Base-by-base conservation (phyloP, 768 basidiomycete genomes). In the Boletus subparvulus region DNA sequence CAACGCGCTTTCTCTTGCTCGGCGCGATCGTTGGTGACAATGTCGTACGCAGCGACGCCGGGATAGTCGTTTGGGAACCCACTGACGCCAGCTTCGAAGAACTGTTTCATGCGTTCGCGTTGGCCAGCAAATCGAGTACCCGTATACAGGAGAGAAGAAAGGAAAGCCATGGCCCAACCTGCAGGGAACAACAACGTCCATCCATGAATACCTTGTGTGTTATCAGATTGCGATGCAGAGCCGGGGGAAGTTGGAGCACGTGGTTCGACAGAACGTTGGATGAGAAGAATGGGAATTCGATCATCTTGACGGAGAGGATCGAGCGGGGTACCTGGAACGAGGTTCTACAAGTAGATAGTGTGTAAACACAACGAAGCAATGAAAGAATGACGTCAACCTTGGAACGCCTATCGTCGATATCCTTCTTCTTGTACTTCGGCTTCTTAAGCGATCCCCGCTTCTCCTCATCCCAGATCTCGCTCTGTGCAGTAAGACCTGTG, bases 111-210 rank as follows among this genome's bases (percentile, higher is more conserved):
- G 35, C 88, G 83, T 66, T 98, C 93, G 30, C 87, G 83, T 65
- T 94, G 88, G 3, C 95, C 96, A 6, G 82, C 90, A 17, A 96
- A 80, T 8, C 93, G 87, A 2, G 90, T 91, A 21, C 90, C 88
- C 0, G 94, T 94, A 69, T 84, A 86, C 4, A 80, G 79, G 48
- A 99, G 80, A 3, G 94, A 95, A 40, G 79, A 80, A 59, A 91
- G 84, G 74, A 98, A 93, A 1, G 94, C 80, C 87, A 94, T 96
- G 0, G 83, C 81, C 94, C 94, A 98, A 13, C 92, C 94, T 2
- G 84, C 77, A 4, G 96, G 96, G 33, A 96, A 69, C 45, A 97
- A 77, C 10, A 99, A 74, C 9, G 87, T 93, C 88, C 92, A 97
- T 39, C 95, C 94, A 63, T 94, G 86, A 32, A 93, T 74, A 2